Conservation (phyloP, 257 asterid species). For the Solanum lignicaule region DNA sequence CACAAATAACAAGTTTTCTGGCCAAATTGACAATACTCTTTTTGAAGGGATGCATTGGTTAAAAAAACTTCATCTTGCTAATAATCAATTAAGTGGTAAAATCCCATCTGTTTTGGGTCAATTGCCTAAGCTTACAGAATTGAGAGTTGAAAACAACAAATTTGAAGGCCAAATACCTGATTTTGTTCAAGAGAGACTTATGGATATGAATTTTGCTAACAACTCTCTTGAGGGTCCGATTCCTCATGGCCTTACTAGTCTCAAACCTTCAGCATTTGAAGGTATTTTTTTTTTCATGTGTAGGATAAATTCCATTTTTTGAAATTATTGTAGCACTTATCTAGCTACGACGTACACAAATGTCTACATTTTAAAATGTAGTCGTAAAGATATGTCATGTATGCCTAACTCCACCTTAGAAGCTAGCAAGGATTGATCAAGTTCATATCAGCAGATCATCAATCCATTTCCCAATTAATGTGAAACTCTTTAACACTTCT, state of each 20-base stretch:
- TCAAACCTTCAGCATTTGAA: constrained; percentile 28
- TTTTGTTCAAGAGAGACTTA: constrained; percentile 16
- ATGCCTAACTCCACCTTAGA: not conserved
- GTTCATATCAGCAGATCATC: not conserved
- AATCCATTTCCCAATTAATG: not conserved
- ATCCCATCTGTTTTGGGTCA: constrained; percentile 27
- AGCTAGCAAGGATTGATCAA: not conserved
- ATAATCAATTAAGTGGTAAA: constrained; percentile 31
- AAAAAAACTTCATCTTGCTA: constrained; percentile 46
- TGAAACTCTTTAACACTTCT: not conserved
- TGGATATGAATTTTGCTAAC: constrained; percentile 21
- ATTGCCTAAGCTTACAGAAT: constrained; percentile 36
- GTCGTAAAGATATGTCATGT: too few species aligned
- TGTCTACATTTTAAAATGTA: not conserved
- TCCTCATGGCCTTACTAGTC: constrained; percentile 23
- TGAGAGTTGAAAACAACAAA: constrained; percentile 32
- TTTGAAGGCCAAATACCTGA: constrained; percentile 43
- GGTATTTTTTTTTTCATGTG: constrained; percentile 7
- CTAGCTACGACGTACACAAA: not conserved
- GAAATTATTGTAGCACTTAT: not conserved
- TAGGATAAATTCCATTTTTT: not conserved
- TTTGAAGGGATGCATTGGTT: constrained; percentile 36
- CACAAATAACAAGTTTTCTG: constrained; percentile 40
- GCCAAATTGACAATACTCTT: constrained; percentile 13
- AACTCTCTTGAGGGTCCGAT: constrained; percentile 43